Conservation (phyloP, 2,329 filamentous ascomycete species). For the Fonsecaea multimorphosa region DNA sequence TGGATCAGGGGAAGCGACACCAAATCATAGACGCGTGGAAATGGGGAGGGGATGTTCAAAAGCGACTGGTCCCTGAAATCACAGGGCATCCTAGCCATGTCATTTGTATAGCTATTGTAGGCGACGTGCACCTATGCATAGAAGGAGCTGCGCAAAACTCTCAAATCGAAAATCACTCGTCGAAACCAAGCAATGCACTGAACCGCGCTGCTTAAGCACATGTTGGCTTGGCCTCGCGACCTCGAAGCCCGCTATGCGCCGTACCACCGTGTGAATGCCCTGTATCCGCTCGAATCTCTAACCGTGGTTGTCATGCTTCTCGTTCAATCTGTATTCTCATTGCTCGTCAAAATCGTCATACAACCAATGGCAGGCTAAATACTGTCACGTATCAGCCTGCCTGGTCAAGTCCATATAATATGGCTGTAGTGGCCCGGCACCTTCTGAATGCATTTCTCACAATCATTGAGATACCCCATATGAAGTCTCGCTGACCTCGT, state of each 20-base stretch:
- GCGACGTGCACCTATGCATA: neutral
- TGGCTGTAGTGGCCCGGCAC: conserved; percentile 83
- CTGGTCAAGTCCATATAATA: conserved; percentile 60
- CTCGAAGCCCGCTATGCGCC: neutral
- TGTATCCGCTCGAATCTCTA: neutral
- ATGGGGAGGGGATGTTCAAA: neutral
- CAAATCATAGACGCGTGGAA: conserved; percentile 3
- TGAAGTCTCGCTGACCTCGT: conserved; percentile 61
- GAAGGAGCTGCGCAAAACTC: neutral
- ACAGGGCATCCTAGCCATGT: conserved; percentile 7
- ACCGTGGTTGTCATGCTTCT: conserved; percentile 19
- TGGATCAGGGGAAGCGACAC: conserved; percentile 30
- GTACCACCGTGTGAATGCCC: neutral
- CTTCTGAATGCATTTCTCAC: conserved; percentile 75
- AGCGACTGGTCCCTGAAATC: neutral
- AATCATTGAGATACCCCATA: conserved; percentile 78
- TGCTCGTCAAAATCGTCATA: conserved; percentile 6
- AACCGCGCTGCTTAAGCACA: neutral
- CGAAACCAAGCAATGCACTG: neutral
- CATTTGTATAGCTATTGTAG: conserved; percentile 18
- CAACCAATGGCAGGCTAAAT: neutral
- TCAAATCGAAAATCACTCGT: neutral
- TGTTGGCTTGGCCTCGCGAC: neutral
- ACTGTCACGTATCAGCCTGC: neutral
- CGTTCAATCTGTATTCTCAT: conserved; percentile 15